Percentiles rank a stretch among this genome's conserved stretches.
These are phyloP conservation scores for Zygnema circumcarinatum DNA, from an alignment of 139 green algal genomes.

Conservation along the genomic window DNA sequence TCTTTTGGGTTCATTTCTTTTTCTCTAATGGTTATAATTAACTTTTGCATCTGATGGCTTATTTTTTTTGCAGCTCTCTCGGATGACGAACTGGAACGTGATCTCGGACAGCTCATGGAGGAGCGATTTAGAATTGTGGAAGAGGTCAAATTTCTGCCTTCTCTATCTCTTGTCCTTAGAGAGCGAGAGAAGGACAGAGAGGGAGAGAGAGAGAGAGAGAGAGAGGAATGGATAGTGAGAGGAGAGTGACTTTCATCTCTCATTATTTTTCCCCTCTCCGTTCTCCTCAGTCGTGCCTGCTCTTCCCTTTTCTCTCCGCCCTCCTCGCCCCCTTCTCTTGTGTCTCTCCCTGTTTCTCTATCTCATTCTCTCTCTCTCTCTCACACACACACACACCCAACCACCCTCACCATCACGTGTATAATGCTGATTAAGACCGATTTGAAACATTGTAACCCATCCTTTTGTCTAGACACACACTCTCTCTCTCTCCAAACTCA, in stretches of 20 bases:
- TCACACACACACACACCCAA: background rate
- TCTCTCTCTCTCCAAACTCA: background rate
- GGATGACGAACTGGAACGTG: conserved; percentile 36
- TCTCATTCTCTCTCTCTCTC: background rate
- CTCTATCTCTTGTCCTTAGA: background rate
- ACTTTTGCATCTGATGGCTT: no score
- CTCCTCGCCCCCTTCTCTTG: background rate
- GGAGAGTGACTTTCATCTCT: background rate
- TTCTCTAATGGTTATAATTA: no score
- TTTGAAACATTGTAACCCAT: background rate
- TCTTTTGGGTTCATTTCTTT: no score
- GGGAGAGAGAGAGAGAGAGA: no score
- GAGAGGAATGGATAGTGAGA: no score
- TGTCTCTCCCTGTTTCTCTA: background rate
- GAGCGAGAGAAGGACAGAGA: no score
- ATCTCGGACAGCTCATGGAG: conserved; percentile 26
- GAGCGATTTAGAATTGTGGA: conserved; percentile 34
- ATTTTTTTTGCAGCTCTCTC: no score
- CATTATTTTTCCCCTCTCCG: background rate
- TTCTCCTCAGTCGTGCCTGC: background rate
- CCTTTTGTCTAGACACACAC: background rate
- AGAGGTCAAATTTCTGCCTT: background rate
- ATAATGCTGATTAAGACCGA: background rate
- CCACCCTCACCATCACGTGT: background rate
- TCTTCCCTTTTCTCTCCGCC: background rate